Evolutionary conservation across 2,329 filamentous ascomycete species (phyloP).

Genomic region (Hymenoscyphus occultus): DNA sequence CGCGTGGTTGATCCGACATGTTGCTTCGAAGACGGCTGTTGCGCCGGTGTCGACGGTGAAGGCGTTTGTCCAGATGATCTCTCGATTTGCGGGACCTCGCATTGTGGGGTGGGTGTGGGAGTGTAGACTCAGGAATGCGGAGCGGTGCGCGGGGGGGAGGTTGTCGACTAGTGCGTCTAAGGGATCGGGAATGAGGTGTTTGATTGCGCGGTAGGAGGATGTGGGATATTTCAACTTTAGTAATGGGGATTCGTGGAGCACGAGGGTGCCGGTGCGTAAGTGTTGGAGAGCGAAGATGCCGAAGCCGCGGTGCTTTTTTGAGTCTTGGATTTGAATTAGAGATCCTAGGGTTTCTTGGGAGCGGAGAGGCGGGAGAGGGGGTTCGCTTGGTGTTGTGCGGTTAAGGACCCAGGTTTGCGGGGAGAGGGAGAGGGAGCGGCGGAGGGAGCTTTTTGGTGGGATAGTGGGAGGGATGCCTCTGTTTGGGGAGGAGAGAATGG

Average conservation of each 20-base stretch:
- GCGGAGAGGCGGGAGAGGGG: background rate
- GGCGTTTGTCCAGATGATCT: background rate
- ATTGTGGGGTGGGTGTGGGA: background rate
- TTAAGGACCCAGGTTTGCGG: background rate
- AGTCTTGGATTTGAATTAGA: background rate
- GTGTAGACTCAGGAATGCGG: background rate
- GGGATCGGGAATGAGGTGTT: background rate
- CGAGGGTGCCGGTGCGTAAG: background rate
- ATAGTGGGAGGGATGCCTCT: background rate
- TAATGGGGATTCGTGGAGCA: background rate
- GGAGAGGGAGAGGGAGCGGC: background rate
- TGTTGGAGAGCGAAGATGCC: background rate
- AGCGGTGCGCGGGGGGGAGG: background rate
- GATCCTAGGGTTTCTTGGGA: background rate
- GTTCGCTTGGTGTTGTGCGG: background rate
- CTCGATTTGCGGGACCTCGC: background rate
- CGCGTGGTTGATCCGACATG: background rate
- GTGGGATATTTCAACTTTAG: background rate
- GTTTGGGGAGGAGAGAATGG: background rate
- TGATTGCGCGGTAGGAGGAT: background rate
- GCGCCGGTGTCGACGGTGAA: background rate
- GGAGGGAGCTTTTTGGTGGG: background rate
- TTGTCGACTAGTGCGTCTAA: background rate
- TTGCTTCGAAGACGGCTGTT: background rate
- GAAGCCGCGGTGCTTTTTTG: background rate